phyloP scores from a whole-genome alignment of 2,329 filamentous ascomycete genomes.

The Phialophora expanda region DNA sequence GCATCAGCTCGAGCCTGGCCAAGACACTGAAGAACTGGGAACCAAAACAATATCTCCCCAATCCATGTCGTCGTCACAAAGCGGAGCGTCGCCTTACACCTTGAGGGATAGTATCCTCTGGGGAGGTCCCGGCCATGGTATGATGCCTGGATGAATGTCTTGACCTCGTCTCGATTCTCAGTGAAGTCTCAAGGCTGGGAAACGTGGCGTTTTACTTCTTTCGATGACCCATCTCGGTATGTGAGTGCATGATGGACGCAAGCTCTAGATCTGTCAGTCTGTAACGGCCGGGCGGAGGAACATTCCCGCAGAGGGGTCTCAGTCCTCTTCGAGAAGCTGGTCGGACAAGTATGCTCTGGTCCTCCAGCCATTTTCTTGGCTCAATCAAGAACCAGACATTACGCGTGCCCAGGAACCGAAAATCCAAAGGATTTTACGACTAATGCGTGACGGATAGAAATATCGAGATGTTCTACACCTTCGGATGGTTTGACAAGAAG shows the following conservation, averaged over 20 bases:
- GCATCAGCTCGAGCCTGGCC: neutral
- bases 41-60: neutral
- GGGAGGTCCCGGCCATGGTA: constrained; percentile 4
- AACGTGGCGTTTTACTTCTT: neutral
- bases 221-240: neutral
- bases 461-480: neutral
- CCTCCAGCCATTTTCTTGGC: neutral
- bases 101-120: constrained; percentile 4
- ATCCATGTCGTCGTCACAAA: constrained; percentile 4
- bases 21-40: neutral
- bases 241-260: neutral
- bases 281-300: neutral
- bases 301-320: neutral
- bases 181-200: neutral
- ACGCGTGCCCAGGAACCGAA: neutral
- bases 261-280: neutral
- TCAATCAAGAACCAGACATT: neutral
- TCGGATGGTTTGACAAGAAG: neutral
- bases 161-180: neutral
- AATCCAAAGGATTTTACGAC: neutral
- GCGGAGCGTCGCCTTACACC: constrained; percentile 5
- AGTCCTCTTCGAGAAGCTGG: neutral
- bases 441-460: neutral
- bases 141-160: neutral
- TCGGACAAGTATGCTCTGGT: neutral